Evolutionary conservation across 2,329 filamentous ascomycete genomes (phyloP), one percentile per base, ranked within the genome.

Genomic region (Diaporthe sp.): DNA sequence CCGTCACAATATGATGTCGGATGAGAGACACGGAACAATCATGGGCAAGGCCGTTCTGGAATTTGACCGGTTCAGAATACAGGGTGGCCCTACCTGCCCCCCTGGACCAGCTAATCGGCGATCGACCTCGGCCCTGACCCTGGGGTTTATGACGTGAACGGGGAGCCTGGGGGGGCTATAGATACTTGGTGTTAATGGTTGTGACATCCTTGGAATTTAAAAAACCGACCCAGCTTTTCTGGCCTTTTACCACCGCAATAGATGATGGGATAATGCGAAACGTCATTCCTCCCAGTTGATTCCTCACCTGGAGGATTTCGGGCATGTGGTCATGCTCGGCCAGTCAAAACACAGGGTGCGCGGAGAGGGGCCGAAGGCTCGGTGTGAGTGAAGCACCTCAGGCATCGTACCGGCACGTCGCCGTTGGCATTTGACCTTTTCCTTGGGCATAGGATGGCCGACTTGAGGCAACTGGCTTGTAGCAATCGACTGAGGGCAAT

Each of bases 111-210:
- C 10, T 22, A 6, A 68, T 68, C 65, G 65, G 34, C 65, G 65
- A 53, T 68, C 65, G 8, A 68, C 19, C 17, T 53, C 31, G 65
- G 46, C 46, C 46, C 46, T 53, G 31, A 68, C 31, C 65, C 65
- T 68, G 65, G 65, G 65, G 46, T 25, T 31, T 53, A 68, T 68
- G 65, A 68, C 65, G 65, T 68, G 65, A 68, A 68, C 12, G 28
- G 53, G 39, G 39, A 25, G 17, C 1, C 39, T 2, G 5, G 25
- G 61, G 49, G 65, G 22, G 25, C 65, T 69, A 55, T 69, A 69
- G 13, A 28, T 17, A 28, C n/a, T 28, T 31, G 46, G 65, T 53
- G 49, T 42, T 69, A 69, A 55, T 69, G 65, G 65, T 31, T 39
- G n/a, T 39, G 34, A 31, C n/a, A 28, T 69, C 17, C 65, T 55